phyloP scores from a whole-genome alignment of 495 filamentous ascomycete species.

The Articulospora tetracladia region DNA sequence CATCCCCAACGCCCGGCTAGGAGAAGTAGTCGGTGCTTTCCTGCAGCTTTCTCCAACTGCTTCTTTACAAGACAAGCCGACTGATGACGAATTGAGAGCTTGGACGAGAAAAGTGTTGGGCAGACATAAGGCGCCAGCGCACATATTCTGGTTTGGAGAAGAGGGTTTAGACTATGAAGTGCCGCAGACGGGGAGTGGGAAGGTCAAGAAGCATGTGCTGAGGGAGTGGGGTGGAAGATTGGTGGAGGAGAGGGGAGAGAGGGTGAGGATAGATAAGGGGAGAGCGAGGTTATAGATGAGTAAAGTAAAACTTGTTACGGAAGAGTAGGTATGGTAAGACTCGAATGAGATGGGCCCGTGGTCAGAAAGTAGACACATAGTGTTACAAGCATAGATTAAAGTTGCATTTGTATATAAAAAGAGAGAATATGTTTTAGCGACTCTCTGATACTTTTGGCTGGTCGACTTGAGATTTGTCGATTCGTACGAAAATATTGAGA shows the following conservation, averaged over 20 bases:
- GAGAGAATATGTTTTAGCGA: too few species aligned
- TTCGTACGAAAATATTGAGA: too few species aligned
- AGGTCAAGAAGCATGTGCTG: conserved; percentile 67
- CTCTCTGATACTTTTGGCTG: too few species aligned
- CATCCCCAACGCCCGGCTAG: conserved; percentile 57
- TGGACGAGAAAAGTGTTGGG: conserved; percentile 61
- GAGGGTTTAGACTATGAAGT: conserved; percentile 34
- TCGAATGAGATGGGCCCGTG: too few species aligned
- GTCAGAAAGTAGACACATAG: too few species aligned
- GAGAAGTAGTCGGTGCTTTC: conserved; percentile 65
- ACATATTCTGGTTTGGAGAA: conserved; percentile 63
- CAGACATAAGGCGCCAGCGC: conserved; percentile 61
- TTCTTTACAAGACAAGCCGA: conserved; percentile 26
- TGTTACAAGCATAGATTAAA: too few species aligned
- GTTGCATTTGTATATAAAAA: too few species aligned
- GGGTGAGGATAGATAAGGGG: not conserved
- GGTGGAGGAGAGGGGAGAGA: not conserved
- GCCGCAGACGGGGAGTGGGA: conserved; percentile 67
- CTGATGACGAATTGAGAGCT: conserved; percentile 46
- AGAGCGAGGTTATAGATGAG: not conserved
- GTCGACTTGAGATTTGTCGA: too few species aligned
- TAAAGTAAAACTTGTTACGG: not conserved
- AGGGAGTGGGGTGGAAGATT: conserved; percentile 30
- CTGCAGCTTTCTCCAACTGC: conserved; percentile 32
- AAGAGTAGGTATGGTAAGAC: not conserved